Conservation (phyloP, 257 asterid genomes). For the Primulina eburnea region DNA sequence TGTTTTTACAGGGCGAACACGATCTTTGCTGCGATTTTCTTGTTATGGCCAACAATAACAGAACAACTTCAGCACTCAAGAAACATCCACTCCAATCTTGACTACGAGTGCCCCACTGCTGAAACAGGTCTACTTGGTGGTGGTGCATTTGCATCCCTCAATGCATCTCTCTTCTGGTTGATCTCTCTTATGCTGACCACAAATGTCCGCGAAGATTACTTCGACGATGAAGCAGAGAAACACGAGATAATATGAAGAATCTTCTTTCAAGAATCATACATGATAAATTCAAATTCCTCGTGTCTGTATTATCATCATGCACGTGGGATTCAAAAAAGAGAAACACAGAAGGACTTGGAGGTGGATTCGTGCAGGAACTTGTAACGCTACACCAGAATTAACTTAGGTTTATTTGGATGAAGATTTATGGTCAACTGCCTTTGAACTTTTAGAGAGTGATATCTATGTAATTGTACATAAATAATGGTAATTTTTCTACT, state of each 20-base stretch:
- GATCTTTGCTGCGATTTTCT: slow-evolving; percentile 22
- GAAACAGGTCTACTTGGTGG: slow-evolving; percentile 34
- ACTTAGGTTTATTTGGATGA: too few relatives aligned
- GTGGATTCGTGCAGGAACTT: background rate
- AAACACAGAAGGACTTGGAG: background rate
- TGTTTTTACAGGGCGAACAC: slow-evolving; percentile 18
- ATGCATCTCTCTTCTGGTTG: slow-evolving; percentile 32
- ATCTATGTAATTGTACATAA: background rate
- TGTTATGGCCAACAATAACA: slow-evolving; percentile 32
- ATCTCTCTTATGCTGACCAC: slow-evolving; percentile 25
- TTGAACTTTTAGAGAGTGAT: background rate
- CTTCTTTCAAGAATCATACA: too few relatives aligned
- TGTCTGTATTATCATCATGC: background rate
- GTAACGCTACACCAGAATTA: too few relatives aligned
- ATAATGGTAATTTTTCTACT: background rate
- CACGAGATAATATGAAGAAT: background rate
- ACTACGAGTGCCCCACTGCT: slow-evolving; percentile 26
- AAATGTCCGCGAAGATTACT: slow-evolving; percentile 30
- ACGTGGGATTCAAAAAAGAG: background rate
- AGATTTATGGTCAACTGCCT: background rate
- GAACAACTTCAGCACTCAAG: slow-evolving; percentile 22
- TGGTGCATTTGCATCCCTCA: slow-evolving; percentile 32
- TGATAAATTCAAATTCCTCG: too few relatives aligned
- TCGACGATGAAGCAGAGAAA: slow-evolving; percentile 4
- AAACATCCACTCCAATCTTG: slow-evolving; percentile 25